Evolutionary conservation across 345 rosid genomes (phyloP).

Genomic region (Syzygium aromaticum): DNA sequence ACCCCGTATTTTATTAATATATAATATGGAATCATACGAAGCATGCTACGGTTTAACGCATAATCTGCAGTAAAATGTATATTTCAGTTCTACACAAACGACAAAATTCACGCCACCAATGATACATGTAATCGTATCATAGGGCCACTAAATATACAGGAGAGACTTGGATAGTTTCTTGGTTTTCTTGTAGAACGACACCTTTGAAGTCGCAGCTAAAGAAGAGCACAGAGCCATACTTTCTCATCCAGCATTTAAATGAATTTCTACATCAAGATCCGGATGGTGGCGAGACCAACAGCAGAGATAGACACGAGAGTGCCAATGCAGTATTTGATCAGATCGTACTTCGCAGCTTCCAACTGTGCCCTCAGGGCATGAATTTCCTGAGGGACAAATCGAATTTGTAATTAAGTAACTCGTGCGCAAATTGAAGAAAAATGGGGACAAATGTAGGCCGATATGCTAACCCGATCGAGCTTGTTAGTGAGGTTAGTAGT

Average conservation of each 20-base stretch:
- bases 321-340: constrained; percentile 88
- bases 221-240: background rate
- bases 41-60: background rate
- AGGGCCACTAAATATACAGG: background rate
- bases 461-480: constrained; percentile 63
- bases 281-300: constrained; percentile 75
- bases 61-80: background rate
- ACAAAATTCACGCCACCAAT: background rate
- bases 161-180: background rate
- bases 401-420: background rate
- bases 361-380: constrained; percentile 74
- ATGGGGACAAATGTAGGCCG: background rate
- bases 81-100: background rate
- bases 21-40: background rate
- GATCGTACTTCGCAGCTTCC: constrained; percentile 85
- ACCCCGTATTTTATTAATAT: background rate
- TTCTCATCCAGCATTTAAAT: background rate
- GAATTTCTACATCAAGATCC: constrained; percentile 46
- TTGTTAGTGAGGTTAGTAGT: constrained; percentile 77
- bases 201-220: background rate
- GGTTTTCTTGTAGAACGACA: background rate
- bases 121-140: background rate
- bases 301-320: constrained; percentile 84
- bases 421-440: background rate
- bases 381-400: constrained; percentile 47